A percentile compares a stretch with the other conserved stretches of the same genome.
Conservation (phyloP, 768 basidiomycete genomes). For the Austroboletus festivus region DNA sequence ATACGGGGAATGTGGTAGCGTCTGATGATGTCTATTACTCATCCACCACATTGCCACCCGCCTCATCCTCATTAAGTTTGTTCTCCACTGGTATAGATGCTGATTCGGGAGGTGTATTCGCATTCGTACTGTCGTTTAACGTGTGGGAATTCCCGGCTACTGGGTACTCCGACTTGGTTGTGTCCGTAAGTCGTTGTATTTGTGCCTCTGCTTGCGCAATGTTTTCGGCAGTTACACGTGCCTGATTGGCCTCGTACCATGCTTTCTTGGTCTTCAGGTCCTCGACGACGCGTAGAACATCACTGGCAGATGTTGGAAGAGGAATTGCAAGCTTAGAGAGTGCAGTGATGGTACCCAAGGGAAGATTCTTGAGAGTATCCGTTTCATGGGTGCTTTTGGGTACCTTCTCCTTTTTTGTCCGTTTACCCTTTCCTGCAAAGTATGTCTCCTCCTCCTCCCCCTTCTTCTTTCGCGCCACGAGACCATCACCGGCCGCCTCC, state of each 20-base stretch:
- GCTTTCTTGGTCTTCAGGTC: constrained; percentile 92
- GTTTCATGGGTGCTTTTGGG: constrained; percentile 41
- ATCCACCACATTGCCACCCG: constrained; percentile 40
- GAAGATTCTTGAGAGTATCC: constrained; percentile 54
- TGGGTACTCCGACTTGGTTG: constrained; percentile 36
- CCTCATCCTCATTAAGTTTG: constrained; percentile 28
- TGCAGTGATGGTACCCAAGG: constrained; percentile 82
- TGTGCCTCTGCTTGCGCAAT: constrained; percentile 76
- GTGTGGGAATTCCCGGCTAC: constrained; percentile 30
- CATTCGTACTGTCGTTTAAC: constrained; percentile 35
- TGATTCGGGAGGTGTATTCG: constrained; percentile 44
- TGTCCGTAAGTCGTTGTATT: constrained; percentile 56
- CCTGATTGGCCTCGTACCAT: constrained; percentile 94
- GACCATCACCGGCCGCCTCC: constrained; percentile 61
- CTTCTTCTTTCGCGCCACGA: constrained; percentile 88
- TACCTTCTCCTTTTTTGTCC: constrained; percentile 54
- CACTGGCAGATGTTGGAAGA: constrained; percentile 72
- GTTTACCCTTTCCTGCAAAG: constrained; percentile 70
- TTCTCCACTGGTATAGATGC: constrained; percentile 39
- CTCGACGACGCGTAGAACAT: constrained; percentile 81
- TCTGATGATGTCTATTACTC: constrained; percentile 20
- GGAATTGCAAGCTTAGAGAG: constrained; percentile 87
- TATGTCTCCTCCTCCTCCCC: constrained; percentile 79
- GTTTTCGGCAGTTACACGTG: constrained; percentile 72
- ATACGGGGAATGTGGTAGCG: constrained; percentile 12